phyloP scores from a whole-genome alignment of 2,329 filamentous ascomycete genomes.

The Fusarium sambucinum region DNA sequence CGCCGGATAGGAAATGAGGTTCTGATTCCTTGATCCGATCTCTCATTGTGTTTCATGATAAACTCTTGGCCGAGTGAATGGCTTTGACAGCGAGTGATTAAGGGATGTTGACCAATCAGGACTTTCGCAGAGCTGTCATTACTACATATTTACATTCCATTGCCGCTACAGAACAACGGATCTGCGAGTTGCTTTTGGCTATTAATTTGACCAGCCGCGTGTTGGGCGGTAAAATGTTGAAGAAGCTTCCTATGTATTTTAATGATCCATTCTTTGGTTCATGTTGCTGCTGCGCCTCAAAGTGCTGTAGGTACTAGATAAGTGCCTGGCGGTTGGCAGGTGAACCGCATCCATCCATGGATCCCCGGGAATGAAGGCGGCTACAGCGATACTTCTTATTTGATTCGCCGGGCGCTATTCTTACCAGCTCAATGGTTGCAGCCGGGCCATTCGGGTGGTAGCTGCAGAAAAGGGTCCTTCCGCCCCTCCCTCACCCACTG shows the following conservation, averaged over 20 bases:
- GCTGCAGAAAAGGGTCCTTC: constrained; percentile 19
- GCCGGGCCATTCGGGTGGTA: background rate
- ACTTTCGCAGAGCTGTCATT: background rate
- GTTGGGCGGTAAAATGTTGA: background rate
- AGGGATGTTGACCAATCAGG: constrained; percentile 26
- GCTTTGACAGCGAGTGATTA: constrained; percentile 15
- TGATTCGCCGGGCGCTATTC: background rate
- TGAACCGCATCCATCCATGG: constrained; percentile 15
- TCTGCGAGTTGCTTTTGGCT: constrained; percentile 8
- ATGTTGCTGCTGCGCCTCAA: constrained; percentile 24
- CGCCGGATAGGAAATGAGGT: background rate
- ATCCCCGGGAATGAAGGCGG: background rate
- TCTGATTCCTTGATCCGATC: background rate
- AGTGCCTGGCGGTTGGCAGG: constrained; percentile 39
- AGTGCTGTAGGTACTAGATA: background rate
- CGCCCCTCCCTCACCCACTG: constrained; percentile 4
- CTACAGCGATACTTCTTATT: background rate
- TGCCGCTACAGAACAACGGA: constrained; percentile 10
- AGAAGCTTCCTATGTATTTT: background rate
- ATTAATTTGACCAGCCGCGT: background rate
- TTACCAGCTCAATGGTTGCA: background rate
- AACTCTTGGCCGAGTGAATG: constrained; percentile 1
- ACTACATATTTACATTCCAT: constrained; percentile 5
- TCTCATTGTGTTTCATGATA: background rate
- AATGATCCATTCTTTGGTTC: background rate